These are phyloP conservation scores for Aspergillus cavernicola DNA, from an alignment of 495 filamentous ascomycete genomes.

Conservation along the genomic window DNA sequence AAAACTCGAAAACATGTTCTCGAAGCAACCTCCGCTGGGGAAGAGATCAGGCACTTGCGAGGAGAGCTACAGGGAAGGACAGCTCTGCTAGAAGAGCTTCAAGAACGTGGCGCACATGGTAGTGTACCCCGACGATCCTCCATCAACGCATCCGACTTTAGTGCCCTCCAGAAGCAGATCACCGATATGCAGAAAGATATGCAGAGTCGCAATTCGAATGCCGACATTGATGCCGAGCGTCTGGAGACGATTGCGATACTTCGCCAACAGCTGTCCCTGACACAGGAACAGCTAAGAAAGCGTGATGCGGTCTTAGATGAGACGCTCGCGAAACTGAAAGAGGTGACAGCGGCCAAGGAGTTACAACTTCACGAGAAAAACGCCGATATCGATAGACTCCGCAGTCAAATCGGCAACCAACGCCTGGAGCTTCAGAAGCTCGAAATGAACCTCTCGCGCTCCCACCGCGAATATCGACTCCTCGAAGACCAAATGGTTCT, in stretches of 20 bases:
- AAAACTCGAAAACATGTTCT: conserved; percentile 31
- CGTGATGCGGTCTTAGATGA: conserved; percentile 38
- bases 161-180: conserved; percentile 32
- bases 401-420: conserved; percentile 32
- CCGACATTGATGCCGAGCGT: conserved; percentile 28
- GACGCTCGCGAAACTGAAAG: conserved; percentile 33
- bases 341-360: conserved; percentile 34
- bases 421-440: conserved; percentile 34
- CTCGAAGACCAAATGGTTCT: conserved; percentile 36
- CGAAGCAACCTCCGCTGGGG: conserved; percentile 36
- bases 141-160: conserved; percentile 20
- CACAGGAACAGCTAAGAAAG: conserved; percentile 39
- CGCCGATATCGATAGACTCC: conserved; percentile 41
- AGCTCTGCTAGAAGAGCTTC: conserved; percentile 28
- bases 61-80: conserved; percentile 36
- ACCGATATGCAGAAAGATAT: conserved; percentile 35
- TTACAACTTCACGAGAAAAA: conserved; percentile 38
- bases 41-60: conserved; percentile 40
- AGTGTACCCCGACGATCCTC: conserved; percentile 28
- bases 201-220: conserved; percentile 22
- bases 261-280: conserved; percentile 35
- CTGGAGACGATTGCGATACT: conserved; percentile 36
- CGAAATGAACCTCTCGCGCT: conserved; percentile 33
- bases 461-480: conserved; percentile 30
- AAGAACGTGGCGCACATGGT: conserved; percentile 23